These are phyloP conservation scores for Priceomyces carsonii DNA, from an alignment of 805 yeast species.

Conservation along the genomic window DNA sequence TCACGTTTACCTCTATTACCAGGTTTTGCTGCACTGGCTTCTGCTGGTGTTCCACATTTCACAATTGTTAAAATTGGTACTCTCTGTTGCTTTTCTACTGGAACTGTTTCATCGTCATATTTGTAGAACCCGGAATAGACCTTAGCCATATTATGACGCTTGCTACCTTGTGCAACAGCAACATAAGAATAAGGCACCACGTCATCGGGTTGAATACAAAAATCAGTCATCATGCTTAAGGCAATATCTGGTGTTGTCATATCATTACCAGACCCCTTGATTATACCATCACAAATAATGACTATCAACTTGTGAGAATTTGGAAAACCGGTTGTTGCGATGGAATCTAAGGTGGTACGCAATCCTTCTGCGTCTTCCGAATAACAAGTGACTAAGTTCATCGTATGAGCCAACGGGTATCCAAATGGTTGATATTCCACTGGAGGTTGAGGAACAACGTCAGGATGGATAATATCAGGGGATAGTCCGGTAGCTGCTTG, in stretches of 20 bases:
- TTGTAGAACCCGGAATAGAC: slow-evolving; percentile 93
- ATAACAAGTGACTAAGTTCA: slow-evolving; percentile 76
- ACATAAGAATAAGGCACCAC: slow-evolving; percentile 86
- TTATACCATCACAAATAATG: slow-evolving; percentile 89
- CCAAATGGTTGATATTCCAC: slow-evolving; percentile 83
- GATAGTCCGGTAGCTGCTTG: slow-evolving; percentile 49
- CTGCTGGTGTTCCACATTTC: slow-evolving; percentile 86
- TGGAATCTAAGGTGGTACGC: slow-evolving; percentile 85
- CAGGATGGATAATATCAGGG: slow-evolving; percentile 65
- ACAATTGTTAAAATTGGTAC: slow-evolving; percentile 79
- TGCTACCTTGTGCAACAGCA: slow-evolving; percentile 91
- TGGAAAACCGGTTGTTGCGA: slow-evolving; percentile 94
- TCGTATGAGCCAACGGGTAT: slow-evolving; percentile 61
- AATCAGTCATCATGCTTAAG: slow-evolving; percentile 75
- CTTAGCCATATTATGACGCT: slow-evolving; percentile 97
- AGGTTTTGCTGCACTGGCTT: slow-evolving; percentile 63
- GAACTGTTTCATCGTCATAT: slow-evolving; percentile 74
- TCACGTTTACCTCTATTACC: slow-evolving; percentile 98
- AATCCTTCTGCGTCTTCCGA: slow-evolving; percentile 89
- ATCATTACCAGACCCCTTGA: slow-evolving; percentile 93
- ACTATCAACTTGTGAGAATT: slow-evolving; percentile 88
- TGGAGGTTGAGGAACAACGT: slow-evolving; percentile 90
- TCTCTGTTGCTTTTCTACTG: slow-evolving; percentile 78
- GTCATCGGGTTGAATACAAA: slow-evolving; percentile 67
- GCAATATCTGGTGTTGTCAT: slow-evolving; percentile 87